Base-by-base conservation (phyloP, 768 basidiomycete genomes). In the Neoboletus subvelutipes region DNA sequence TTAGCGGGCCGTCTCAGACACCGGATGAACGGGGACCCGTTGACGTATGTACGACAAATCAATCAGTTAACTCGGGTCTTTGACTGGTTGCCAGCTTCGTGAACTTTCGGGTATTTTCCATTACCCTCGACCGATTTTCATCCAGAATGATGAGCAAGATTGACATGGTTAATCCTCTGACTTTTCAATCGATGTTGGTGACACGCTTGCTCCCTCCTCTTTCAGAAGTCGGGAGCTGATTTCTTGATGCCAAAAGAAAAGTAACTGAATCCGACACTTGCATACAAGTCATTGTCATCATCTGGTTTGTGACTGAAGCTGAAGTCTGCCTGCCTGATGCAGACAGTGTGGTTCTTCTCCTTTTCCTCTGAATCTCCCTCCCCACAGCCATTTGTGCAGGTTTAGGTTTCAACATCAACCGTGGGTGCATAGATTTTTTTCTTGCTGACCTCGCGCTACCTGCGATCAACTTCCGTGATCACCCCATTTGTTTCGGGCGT, bases 391-490 rank as follows among this genome's bases (percentile, higher is more conserved):
- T 28, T 37, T 28, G n/a, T 12, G 17, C 45, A 29, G 8, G 33
- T 12, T 34, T n/a, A 24, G 24, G 15, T 52, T 42, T 24, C 46
- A 28, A n/a, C 37, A 36, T 45, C 15, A 18, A 22, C 29, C 17
- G 42, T n/a, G n/a, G n/a, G n/a, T n/a, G n/a, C n/a, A n/a, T 20
- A 45, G 29, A 34, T n/a, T 18, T 13, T 50, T 31, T 50, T 45
- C 31, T 36, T 9, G 10, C 5, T 17, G 45, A 46, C 24, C 39
- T 24, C 26, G 20, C 33, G 9, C 18, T 36, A 10, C 29, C 18
- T 45, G 37, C 37, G 58, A 55, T 55, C 37, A 60, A 36, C 11
- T 49, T 34, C 58, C 45, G 33, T 50, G 58, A 41, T 10, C 31
- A 15, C 15, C 22, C 5, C 28, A 26, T 46, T 26, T n/a, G 26